These are phyloP conservation scores for Malus sylvestris DNA, from an alignment of 306 rosid species.

Conservation along the genomic window DNA sequence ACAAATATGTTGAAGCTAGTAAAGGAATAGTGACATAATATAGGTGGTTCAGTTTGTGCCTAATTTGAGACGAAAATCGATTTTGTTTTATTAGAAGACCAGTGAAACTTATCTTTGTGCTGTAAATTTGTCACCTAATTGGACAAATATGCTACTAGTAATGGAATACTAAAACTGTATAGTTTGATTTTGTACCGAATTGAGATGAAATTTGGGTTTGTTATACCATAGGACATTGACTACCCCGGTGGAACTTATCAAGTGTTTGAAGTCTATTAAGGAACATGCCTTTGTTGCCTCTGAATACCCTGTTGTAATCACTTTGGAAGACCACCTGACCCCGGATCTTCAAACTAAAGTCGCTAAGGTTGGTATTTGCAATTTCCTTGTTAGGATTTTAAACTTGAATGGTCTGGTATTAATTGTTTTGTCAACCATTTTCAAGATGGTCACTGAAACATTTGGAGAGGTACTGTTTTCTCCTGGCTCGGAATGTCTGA, in stretches of 20 bases:
- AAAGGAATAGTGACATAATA: no score
- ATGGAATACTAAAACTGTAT: background rate
- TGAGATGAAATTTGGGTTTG: background rate
- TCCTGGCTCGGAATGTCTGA: conserved; percentile 63
- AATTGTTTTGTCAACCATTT: conserved; percentile 22
- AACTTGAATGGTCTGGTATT: conserved; percentile 11
- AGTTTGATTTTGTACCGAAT: background rate
- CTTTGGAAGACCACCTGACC: conserved; percentile 93
- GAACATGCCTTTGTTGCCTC: conserved; percentile 76
- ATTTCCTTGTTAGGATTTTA: conserved; percentile 3
- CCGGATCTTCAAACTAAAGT: conserved; percentile 94
- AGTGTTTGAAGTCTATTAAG: conserved; percentile 75
- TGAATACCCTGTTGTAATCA: conserved; percentile 87
- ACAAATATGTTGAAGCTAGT: background rate
- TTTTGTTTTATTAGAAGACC: no score
- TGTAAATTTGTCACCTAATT: no score
- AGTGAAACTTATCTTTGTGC: no score
- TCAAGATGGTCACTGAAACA: conserved; percentile 68
- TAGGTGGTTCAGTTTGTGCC: no score
- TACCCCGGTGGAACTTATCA: conserved; percentile 80
- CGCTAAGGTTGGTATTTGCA: conserved; percentile 51
- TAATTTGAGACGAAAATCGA: no score
- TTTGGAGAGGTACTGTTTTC: conserved; percentile 68
- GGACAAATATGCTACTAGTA: no score
- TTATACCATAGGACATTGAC: conserved; percentile 68